Evolutionary conservation across 495 filamentous ascomycete species (phyloP).

Genomic region (Lasiosphaeria miniovina): DNA sequence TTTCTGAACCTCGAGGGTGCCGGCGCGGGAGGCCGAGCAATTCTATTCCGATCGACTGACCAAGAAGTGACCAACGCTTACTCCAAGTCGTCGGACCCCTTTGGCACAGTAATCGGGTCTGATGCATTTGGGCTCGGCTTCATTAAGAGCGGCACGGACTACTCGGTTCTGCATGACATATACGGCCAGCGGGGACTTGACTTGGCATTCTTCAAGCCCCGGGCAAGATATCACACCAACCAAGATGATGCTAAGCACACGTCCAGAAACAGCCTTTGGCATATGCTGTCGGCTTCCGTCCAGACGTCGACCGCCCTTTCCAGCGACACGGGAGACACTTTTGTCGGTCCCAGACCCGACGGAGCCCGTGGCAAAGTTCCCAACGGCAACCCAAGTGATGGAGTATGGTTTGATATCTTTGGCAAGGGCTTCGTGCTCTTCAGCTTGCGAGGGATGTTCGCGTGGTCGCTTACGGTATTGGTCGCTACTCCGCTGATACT

Average conservation of each 20-base stretch:
- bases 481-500: constrained; percentile 72
- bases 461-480: constrained; percentile 77
- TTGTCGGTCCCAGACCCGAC: constrained; percentile 59
- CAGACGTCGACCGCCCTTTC: constrained; percentile 68
- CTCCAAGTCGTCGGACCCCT: constrained; percentile 66
- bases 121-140: constrained; percentile 80
- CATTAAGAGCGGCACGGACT: constrained; percentile 85
- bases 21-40: constrained; percentile 86
- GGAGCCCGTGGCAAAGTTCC: constrained; percentile 54
- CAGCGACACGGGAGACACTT: constrained; percentile 63
- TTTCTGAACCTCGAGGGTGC: constrained; percentile 96
- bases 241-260: constrained; percentile 83
- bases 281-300: constrained; percentile 85
- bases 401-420: constrained; percentile 94
- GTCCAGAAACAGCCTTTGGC: constrained; percentile 74
- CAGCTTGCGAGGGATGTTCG: constrained; percentile 76
- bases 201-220: constrained; percentile 82
- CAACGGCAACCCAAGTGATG: constrained; percentile 64
- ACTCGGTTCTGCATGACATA: constrained; percentile 75
- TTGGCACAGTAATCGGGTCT: constrained; percentile 73
- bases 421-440: constrained; percentile 79
- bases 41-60: constrained; percentile 82
- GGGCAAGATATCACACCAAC: constrained; percentile 85
- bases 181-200: constrained; percentile 86
- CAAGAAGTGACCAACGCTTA: constrained; percentile 82